Base-by-base conservation (phyloP, 306 rosid species). In the Vicia faba region DNA sequence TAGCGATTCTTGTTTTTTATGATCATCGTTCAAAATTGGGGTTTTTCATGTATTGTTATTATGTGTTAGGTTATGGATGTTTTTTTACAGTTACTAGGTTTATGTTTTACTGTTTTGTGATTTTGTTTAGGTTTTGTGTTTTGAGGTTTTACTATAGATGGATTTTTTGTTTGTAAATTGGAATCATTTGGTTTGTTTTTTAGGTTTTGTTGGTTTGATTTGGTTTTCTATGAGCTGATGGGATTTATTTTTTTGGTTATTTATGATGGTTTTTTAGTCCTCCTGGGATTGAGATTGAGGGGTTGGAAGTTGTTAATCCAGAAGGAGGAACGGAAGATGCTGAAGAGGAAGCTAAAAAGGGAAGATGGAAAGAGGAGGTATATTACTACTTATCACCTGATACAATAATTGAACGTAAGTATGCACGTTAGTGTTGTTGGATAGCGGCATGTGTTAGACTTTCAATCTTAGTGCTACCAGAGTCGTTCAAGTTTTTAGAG, bases 271-370 rank as follows among this genome's bases (percentile, higher is more conserved):
- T 4, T 43, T 43, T 60, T 70, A 84, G 88, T 57, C 19, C 73
- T 5, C 0, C 75, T 33, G 87, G 80, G 60, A 79, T 84, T 59
- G 98, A 93, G 79, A 75, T 84, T 62, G 97, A 93, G 79, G 98
- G 97, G 25, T 76, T 93, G n/a, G 97, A 93, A 84, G 95, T 93
- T 66, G 74, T 93, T 67, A 90, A 93, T 77, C 99, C 97, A 7
- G 99, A 93, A 20, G 99, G 99, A 56, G 97, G 99, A 62, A 88
- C 88, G 38, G 99, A 88, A 76, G 99, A 93, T 72, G 88, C 96
- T 55, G 97, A 82, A 70, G 95, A 86, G 83, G 99, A 93, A 85
- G 96, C 99, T 36, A 76, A 78, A 2, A 88, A 73, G 83, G 99
- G 99, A 79, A 76, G 99, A 75, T 93, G 99, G 99, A 85, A 83